Conservation (phyloP, 495 filamentous ascomycete genomes). For the Halenospora varia region DNA sequence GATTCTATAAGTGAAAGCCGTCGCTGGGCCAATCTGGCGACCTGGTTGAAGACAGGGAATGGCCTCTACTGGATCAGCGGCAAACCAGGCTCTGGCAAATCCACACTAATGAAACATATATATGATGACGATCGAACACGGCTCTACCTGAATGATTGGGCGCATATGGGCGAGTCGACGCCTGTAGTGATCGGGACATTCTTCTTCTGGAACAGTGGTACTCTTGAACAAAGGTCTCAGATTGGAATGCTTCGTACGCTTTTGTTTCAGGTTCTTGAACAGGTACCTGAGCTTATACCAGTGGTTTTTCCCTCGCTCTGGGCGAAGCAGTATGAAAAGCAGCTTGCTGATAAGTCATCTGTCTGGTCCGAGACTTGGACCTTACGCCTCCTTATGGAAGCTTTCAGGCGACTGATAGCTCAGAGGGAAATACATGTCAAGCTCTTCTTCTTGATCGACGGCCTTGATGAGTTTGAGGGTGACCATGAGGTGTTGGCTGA, state of each 20-base stretch:
- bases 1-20: background rate
- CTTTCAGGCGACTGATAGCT: conserved; percentile 11
- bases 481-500: conserved; percentile 11
- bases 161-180: conserved; percentile 23
- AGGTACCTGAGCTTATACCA: conserved; percentile 12
- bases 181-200: conserved; percentile 15
- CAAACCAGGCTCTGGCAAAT: conserved; percentile 36
- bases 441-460: conserved; percentile 49
- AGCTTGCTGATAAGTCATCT: no score
- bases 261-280: conserved; percentile 20
- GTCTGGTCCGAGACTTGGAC: background rate
- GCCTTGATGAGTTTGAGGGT: conserved; percentile 40
- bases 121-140: conserved; percentile 15
- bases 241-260: conserved; percentile 26
- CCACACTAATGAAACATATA: conserved; percentile 36
- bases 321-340: conserved; percentile 2
- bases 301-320: conserved; percentile 16
- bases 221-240: conserved; percentile 25
- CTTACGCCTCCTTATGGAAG: background rate
- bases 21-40: conserved; percentile 11
- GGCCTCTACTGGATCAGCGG: conserved; percentile 34
- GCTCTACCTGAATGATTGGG: conserved; percentile 21
- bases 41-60: conserved; percentile 19
- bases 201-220: conserved; percentile 36
- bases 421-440: conserved; percentile 4